Evolutionary conservation across 2,329 filamentous ascomycete species (phyloP), one percentile per base, ranked within the genome.

Genomic region (Hymenoscyphus albidus): DNA sequence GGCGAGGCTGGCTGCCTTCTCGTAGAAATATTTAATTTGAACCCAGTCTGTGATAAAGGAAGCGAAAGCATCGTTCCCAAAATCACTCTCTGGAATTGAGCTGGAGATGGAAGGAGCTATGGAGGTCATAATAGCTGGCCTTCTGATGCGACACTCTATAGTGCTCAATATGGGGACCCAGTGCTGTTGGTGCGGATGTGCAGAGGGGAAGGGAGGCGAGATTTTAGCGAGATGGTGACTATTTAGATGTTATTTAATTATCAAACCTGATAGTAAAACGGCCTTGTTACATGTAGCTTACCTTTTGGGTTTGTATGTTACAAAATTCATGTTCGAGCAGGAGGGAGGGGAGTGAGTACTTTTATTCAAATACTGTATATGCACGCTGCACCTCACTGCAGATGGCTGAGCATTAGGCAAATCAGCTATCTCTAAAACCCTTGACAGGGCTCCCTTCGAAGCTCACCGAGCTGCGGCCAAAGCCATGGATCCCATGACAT

Each of bases 1-100:
- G 10, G 61, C 61, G 16, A 63, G 61, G 31, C 44, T 57, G 18
- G 64, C 57, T 48, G 61, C 57, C 57, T 63, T 38, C 4, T 57
- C 58, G 31, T 65, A 65, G 44, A 62, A 65, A 40, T 65, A 62
- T 60, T 65, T 62, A 56, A 59, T 62, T 16, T 65, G 60, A 12
- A 60, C 60, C 63, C 63, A 65, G 35, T 65, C 60, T 32, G 55
- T 56, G 38, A 65, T 57, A 35, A 65, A 65, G 1, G 63, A 59
- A 27, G n/a, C n/a, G 27, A 65, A 62, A 16, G 40, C 35, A 59
- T 65, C 63, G 13, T 22, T 16, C 16, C 27, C 54, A 4, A 6
- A 51, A 51, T 51, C 44, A 22, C 22, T 51, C 2, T 51, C 9
- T 9, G 44, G 44, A 9, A 18, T 22, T 51, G n/a, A 10, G 12